Evolutionary conservation across 352 stramenopile genomes (phyloP).

Genomic region (Phytophthora podocarpi): DNA sequence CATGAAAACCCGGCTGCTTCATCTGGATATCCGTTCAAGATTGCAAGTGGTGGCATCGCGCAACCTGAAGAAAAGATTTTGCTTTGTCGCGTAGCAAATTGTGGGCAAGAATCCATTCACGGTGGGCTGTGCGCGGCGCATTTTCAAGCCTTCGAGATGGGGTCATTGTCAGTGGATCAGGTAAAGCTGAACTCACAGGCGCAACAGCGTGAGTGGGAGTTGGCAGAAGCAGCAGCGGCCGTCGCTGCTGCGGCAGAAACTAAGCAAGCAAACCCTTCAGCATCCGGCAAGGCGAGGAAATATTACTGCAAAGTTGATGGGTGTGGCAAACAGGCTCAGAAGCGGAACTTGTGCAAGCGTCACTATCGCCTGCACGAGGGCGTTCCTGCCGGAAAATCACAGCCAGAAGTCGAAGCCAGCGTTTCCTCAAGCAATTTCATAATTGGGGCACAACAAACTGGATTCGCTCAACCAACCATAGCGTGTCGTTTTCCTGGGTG

Average conservation of each 20-base stretch:
- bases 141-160: conserved; percentile 52
- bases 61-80: conserved; percentile 19
- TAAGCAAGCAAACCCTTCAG: conserved; percentile 20
- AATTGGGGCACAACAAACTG: not conserved
- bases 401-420: conserved; percentile 10
- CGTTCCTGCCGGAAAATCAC: conserved; percentile 9
- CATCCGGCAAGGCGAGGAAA: conserved; percentile 50
- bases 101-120: conserved; percentile 22
- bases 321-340: conserved; percentile 70
- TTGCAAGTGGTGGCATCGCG: conserved; percentile 10
- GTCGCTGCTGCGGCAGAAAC: conserved; percentile 17
- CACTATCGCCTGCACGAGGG: conserved; percentile 56
- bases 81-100: conserved; percentile 56
- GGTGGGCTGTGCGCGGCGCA: conserved; percentile 56
- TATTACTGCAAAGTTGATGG: conserved; percentile 72
- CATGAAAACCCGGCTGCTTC: conserved; percentile 22
- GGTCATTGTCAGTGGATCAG: conserved; percentile 64
- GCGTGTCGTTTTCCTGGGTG: conserved; percentile 56
- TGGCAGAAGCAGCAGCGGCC: conserved; percentile 19
- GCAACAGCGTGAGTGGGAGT: conserved; percentile 28
- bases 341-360: conserved; percentile 63
- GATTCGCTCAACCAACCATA: conserved; percentile 1
- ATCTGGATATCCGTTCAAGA: conserved; percentile 21
- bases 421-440: conserved; percentile 1
- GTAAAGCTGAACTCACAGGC: conserved; percentile 52